These are phyloP conservation scores for Hymenoscyphus salicellus DNA, from an alignment of 2,329 filamentous ascomycete genomes.

Conservation along the genomic window DNA sequence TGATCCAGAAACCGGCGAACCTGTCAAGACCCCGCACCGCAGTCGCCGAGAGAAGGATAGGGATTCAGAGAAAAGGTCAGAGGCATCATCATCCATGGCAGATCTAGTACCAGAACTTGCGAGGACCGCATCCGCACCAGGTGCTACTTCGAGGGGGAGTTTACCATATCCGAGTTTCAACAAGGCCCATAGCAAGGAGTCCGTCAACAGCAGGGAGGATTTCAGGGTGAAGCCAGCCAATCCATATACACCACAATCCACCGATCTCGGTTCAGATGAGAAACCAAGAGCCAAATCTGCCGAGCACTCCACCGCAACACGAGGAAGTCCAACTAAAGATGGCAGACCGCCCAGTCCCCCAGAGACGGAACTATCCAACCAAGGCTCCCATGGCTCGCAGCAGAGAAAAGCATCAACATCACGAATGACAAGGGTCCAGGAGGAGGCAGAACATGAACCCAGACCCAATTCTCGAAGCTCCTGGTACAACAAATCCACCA, in stretches of 20 bases:
- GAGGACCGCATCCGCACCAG: slow-evolving; percentile 35
- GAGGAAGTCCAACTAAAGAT: slow-evolving; percentile 44
- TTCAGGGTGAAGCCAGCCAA: slow-evolving; percentile 22
- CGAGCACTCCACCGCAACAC: slow-evolving; percentile 41
- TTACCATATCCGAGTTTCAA: slow-evolving; percentile 79
- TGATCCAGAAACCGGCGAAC: slow-evolving; percentile 35
- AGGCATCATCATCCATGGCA: slow-evolving; percentile 38
- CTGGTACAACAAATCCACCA: slow-evolving; percentile 36
- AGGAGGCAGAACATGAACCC: slow-evolving; percentile 38
- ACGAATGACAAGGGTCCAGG: slow-evolving; percentile 39
- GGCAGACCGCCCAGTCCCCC: slow-evolving; percentile 60
- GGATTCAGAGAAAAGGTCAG: slow-evolving; percentile 23
- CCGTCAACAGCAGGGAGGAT: slow-evolving; percentile 55
- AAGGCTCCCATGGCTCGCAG: slow-evolving; percentile 12
- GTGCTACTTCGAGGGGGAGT: slow-evolving; percentile 33
- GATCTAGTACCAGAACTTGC: slow-evolving; percentile 50
- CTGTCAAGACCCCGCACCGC: slow-evolving; percentile 31
- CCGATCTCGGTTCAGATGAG: slow-evolving; percentile 58
- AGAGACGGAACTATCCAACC: slow-evolving; percentile 57
- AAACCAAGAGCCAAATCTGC: slow-evolving; percentile 48
- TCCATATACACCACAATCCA: slow-evolving; percentile 67
- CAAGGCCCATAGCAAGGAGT: slow-evolving; percentile 89
- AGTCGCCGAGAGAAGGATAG: slow-evolving; percentile 31
- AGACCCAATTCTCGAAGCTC: slow-evolving; percentile 47
- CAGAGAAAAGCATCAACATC: slow-evolving; percentile 35